Conservation (phyloP, 1,139 yeast species). For the Scheffersomyces illinoinensis region DNA sequence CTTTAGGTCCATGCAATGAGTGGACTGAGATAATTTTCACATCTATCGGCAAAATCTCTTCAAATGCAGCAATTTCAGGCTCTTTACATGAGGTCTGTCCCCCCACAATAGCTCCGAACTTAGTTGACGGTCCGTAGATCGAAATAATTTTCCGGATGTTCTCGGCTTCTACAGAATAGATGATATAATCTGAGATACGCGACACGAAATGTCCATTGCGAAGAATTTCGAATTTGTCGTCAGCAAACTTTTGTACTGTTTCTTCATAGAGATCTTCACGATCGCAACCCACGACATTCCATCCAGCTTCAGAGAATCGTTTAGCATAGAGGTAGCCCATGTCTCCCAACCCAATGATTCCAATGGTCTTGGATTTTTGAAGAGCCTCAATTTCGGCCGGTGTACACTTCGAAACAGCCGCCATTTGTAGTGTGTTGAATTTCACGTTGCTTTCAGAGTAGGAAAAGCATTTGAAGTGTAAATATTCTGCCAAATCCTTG, state of each 20-base stretch:
- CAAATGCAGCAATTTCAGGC: constrained; percentile 88
- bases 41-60: constrained; percentile 69
- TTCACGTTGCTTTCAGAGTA: not conserved
- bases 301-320: constrained; percentile 77
- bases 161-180: constrained; percentile 91
- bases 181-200: constrained; percentile 74
- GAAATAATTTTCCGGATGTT: constrained; percentile 70
- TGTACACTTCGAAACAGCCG: not conserved
- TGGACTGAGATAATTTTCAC: constrained; percentile 84
- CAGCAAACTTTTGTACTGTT: constrained; percentile 40
- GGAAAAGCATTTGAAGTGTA: not conserved
- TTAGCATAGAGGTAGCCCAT: constrained; percentile 91
- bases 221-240: constrained; percentile 54
- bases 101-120: constrained; percentile 89
- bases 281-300: constrained; percentile 92
- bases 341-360: constrained; percentile 95
- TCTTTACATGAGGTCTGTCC: constrained; percentile 96
- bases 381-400: not conserved
- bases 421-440: not conserved
- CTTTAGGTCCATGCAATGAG: constrained; percentile 93
- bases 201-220: constrained; percentile 83
- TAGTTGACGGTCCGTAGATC: constrained; percentile 82
- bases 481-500: not conserved
- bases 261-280: constrained; percentile 63
- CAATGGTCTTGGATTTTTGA: constrained; percentile 53